phyloP scores from a whole-genome alignment of 768 basidiomycete species.

The Tubosaeta sp. region DNA sequence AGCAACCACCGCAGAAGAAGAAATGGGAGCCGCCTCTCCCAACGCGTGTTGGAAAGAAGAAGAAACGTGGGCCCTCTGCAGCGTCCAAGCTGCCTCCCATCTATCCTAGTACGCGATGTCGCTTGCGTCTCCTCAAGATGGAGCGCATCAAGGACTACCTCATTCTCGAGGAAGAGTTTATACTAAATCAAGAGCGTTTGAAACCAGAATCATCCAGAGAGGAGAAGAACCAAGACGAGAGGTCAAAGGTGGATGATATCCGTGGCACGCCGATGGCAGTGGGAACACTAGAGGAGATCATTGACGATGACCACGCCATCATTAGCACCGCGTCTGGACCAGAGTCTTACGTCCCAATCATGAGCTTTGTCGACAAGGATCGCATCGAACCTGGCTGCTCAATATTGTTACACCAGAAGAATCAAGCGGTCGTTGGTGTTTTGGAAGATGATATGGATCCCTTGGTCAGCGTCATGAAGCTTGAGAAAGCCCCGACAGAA shows the following conservation, averaged over 20 bases:
- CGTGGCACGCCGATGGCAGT: conserved; percentile 98
- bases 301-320: conserved; percentile 99
- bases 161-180: conserved; percentile 91
- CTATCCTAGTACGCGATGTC: conserved; percentile 92
- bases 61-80: conserved; percentile 84
- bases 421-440: conserved; percentile 91
- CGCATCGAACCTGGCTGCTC: conserved; percentile 94
- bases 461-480: conserved; percentile 96
- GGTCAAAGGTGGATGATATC: conserved; percentile 88
- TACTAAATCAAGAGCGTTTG: conserved; percentile 86
- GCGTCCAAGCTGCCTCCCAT: conserved; percentile 90
- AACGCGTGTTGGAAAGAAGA: conserved; percentile 96
- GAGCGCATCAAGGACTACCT: conserved; percentile 99
- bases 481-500: conserved; percentile 98
- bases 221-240: conserved; percentile 94
- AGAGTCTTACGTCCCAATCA: conserved; percentile 95
- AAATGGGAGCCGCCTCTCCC: conserved; percentile 99
- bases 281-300: conserved; percentile 95
- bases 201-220: conserved; percentile 85
- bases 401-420: conserved; percentile 94
- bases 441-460: conserved; percentile 94
- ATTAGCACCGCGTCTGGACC: conserved; percentile 92
- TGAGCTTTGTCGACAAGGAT: conserved; percentile 98
- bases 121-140: conserved; percentile 90
- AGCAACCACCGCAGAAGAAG: conserved; percentile 59